These are phyloP conservation scores for Populus pruinosa DNA, from an alignment of 345 rosid genomes.

Conservation along the genomic window DNA sequence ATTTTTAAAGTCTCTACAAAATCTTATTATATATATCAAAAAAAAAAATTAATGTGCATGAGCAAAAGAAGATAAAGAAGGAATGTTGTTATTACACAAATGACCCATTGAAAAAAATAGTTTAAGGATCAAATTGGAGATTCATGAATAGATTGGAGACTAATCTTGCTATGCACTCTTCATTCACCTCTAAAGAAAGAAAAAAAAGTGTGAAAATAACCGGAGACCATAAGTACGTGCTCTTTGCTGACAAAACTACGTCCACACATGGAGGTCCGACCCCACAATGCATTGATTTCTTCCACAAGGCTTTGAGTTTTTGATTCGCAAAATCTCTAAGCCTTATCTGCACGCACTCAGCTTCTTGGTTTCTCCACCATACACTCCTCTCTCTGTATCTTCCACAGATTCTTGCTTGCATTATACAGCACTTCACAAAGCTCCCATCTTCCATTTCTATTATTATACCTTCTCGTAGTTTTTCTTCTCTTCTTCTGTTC, in stretches of 20 bases:
- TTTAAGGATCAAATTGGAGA: too few species aligned
- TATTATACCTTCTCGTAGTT: not conserved
- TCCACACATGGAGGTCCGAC: constrained; percentile 10
- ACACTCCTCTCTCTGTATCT: not conserved
- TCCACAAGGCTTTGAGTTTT: constrained; percentile 1
- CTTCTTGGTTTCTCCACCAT: constrained; percentile 24
- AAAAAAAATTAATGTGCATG: too few species aligned
- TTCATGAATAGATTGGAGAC: not conserved
- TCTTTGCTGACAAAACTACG: not conserved
- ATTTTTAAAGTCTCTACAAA: too few species aligned
- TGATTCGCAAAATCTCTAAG: constrained; percentile 11
- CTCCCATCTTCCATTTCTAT: too few species aligned
- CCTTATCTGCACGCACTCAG: constrained; percentile 28
- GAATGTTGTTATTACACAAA: too few species aligned
- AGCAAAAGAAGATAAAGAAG: too few species aligned
- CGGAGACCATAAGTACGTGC: not conserved
- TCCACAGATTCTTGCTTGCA: not conserved
- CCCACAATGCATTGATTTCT: constrained; percentile 25
- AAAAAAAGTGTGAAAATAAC: not conserved
- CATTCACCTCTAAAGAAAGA: not conserved
- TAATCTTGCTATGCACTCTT: not conserved
- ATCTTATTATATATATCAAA: too few species aligned
- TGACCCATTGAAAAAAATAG: too few species aligned
- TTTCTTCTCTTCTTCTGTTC: not conserved
- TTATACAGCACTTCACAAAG: not conserved